Conservation (phyloP, 345 rosid genomes). For the Pistacia vera region DNA sequence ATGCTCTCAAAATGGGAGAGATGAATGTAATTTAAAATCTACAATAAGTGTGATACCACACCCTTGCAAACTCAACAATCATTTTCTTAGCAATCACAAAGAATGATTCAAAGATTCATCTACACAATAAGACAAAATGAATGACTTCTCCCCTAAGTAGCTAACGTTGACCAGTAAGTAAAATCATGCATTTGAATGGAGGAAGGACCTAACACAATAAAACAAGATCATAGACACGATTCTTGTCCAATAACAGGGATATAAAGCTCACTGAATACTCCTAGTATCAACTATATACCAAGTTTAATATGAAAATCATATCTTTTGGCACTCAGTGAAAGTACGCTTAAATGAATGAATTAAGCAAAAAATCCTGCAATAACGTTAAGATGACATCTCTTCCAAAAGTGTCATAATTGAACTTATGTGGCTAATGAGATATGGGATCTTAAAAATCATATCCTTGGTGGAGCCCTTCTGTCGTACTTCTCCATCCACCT, state of each 20-base stretch:
- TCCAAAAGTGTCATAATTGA: conserved; percentile 84
- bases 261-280: neutral
- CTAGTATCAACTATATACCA: neutral
- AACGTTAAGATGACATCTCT: conserved; percentile 94
- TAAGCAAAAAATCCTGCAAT: conserved; percentile 2
- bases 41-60: neutral
- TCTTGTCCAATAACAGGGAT: too few relatives aligned
- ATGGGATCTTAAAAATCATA: conserved; percentile 85
- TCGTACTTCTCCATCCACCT: conserved; percentile 81
- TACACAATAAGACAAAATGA: neutral
- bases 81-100: too few relatives aligned
- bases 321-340: neutral
- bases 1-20: neutral
- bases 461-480: conserved; percentile 85
- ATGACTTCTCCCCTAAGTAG: neutral
- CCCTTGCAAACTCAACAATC: neutral
- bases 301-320: neutral
- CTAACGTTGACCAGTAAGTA: neutral
- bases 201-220: neutral
- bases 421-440: conserved; percentile 87
- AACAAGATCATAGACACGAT: too few relatives aligned
- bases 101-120: neutral
- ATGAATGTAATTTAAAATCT: neutral
- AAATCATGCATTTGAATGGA: neutral
- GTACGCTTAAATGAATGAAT: neutral